Percentiles rank a stretch among this genome's conserved stretches.
Evolutionary conservation across 441 rosid species (phyloP).

Genomic region (Pelargonium citronellum): DNA sequence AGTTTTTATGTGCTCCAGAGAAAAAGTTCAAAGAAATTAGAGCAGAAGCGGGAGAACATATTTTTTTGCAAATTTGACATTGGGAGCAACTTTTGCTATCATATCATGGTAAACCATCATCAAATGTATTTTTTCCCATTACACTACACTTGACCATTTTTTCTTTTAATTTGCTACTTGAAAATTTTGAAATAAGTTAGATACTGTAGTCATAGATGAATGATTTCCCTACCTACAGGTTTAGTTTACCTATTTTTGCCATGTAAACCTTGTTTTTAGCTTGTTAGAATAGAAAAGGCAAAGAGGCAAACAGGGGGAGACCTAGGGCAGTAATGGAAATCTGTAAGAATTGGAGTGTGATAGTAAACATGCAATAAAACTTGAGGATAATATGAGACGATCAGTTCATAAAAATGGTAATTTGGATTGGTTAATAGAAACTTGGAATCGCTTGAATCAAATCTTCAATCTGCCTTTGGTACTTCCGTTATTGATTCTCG

Average conservation of each 20-base stretch:
- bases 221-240: not conserved
- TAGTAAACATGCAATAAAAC: too few relatives aligned
- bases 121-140: not conserved
- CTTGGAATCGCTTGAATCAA: not conserved
- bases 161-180: not conserved
- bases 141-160: not conserved
- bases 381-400: too few relatives aligned
- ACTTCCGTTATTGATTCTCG: not conserved
- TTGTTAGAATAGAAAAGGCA: too few relatives aligned
- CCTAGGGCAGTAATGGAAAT: not conserved
- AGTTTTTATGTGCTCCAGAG: constrained; percentile 6
- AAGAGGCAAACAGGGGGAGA: too few relatives aligned
- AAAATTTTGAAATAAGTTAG: not conserved
- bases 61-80: too few relatives aligned
- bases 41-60: not conserved
- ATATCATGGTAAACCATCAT: not conserved
- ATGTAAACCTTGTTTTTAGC: too few relatives aligned
- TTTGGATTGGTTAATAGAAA: not conserved
- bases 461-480: not conserved
- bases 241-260: not conserved
- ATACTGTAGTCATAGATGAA: not conserved
- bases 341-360: not conserved
- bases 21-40: not conserved
- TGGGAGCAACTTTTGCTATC: not conserved
- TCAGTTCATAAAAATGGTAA: not conserved